Base-by-base conservation (phyloP, 371 early-diverging fungal genomes). In the Batrachochytrium dendrobatidis region DNA sequence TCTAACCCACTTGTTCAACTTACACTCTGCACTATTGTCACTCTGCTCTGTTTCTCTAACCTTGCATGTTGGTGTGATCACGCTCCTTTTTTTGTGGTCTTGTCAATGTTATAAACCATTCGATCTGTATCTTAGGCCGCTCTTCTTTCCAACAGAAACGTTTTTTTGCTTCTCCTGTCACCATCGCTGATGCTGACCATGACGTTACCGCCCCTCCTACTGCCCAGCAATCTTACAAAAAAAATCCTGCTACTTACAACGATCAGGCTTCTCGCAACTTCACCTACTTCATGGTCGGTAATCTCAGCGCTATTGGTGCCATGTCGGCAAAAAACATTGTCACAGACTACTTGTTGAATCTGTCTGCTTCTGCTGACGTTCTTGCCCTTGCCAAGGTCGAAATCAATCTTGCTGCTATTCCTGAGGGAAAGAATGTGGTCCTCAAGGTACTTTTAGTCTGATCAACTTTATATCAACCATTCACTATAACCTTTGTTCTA, bases 341-440 rank as follows among this genome's bases (percentile, higher is more conserved):
- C 53, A 83, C 83, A 57, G 92, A 92, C 63, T 92, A 92, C 70
- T 63, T 75, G n/a, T 77, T 86, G 68, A 88, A 89, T 80, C 81
- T 95, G 86, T 82, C 92, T 34, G 94, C 98, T 46, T 92, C 96
- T 33, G 94, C 94, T 56, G 96, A 96, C 83, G 95, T 95, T 32
- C 80, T 97, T 74, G 98, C 98, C 59, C 76, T 96, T 79, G 94
- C 95, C 68, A 95, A 94, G 85, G 91, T 91, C 33, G 98, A 97
- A 83, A 88, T 97, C 30, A 92, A 94, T 53, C 76, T 93, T 70
- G 79, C 75, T 62, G 66, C 86, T 48, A 92, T 97, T 70, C 98
- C 98, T 34, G 91, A 94, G 67, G 98, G 96, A 58, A 94, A 91
- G 82, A 95, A 95, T 63, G 87, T 95, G 56, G 88, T 91, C 33